A percentile compares a stretch with the other conserved stretches of the same genome.
phyloP scores from a whole-genome alignment of 2,329 filamentous ascomycete species.

The Penicillium fuscoglaucum region DNA sequence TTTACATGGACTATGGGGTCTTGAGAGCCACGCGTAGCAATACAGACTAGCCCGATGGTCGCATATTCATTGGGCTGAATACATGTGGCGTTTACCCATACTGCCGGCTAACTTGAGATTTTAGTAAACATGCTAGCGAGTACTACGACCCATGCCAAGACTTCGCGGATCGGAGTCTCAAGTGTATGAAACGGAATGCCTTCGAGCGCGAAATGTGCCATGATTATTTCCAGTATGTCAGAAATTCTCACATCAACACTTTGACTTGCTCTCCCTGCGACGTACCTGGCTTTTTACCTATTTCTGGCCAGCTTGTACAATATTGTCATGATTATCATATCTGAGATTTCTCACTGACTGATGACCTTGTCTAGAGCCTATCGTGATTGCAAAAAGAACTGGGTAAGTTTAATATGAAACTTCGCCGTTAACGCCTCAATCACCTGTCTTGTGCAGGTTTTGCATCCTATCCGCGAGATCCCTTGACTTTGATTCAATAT shows the following conservation, averaged over 20 bases:
- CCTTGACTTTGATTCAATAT: not conserved
- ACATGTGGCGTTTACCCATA: not conserved
- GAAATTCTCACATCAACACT: not conserved
- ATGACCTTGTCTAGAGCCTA: slow-evolving; percentile 66
- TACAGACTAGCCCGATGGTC: not conserved
- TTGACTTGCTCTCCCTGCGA: slow-evolving; percentile 6
- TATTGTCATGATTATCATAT: not conserved
- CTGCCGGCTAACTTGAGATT: not conserved
- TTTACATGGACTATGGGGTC: not conserved
- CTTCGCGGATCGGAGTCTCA: slow-evolving; percentile 78
- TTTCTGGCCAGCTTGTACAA: not conserved
- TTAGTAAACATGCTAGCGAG: slow-evolving; percentile 81
- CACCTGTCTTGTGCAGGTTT: not conserved
- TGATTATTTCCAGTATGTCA: slow-evolving; percentile 88
- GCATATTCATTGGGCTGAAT: not conserved
- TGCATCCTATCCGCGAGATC: not conserved
- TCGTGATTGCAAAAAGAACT: slow-evolving; percentile 90
- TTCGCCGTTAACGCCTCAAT: not conserved
- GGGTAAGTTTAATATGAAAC: slow-evolving; percentile 61
- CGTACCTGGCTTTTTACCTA: not conserved
- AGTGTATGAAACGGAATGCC: slow-evolving; percentile 83
- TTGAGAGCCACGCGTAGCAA: not conserved
- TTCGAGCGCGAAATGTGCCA: slow-evolving; percentile 86
- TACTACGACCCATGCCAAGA: slow-evolving; percentile 97
- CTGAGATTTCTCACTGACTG: slow-evolving; percentile 7